phyloP scores from a whole-genome alignment of 2,329 filamentous ascomycete species.

The Fusarium anguioides region DNA sequence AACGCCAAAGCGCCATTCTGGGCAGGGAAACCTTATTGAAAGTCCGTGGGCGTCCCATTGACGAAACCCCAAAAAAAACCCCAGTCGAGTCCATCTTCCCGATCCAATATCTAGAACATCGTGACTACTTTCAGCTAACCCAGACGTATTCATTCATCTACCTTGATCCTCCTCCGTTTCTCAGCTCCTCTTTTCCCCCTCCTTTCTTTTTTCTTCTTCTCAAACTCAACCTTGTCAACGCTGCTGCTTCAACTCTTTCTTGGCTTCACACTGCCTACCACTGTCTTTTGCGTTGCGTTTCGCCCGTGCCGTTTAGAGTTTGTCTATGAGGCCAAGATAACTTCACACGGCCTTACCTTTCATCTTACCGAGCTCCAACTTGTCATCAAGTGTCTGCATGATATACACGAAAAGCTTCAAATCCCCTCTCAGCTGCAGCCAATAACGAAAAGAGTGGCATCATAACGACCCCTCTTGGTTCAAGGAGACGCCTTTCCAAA shows the following conservation, averaged over 20 bases:
- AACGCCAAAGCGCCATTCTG: conserved; percentile 42
- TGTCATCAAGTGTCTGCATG: conserved; percentile 6
- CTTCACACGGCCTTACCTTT: conserved; percentile 6
- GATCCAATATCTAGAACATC: conserved; percentile 40
- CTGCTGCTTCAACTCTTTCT: conserved; percentile 2
- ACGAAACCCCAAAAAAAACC: conserved; percentile 40
- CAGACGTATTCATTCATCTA: conserved; percentile 33
- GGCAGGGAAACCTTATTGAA: conserved; percentile 45
- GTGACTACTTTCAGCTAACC: conserved; percentile 35
- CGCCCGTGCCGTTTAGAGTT: conserved; percentile 26
- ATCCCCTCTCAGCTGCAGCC: conserved; percentile 2
- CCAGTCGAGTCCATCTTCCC: conserved; percentile 38
- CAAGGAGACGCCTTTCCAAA: conserved; percentile 23
- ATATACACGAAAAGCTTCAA: conserved; percentile 24
- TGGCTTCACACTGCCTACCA: conserved; percentile 1
- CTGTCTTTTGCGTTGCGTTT: conserved; percentile 4
- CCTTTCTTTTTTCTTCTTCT: conserved; percentile 20
- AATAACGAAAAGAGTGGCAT: conserved; percentile 5
- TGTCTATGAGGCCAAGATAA: conserved; percentile 14
- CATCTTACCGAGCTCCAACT: conserved; percentile 1
- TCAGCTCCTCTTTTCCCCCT: conserved; percentile 11
- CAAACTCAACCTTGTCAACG: conserved; percentile 4
- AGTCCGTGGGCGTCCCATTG: conserved; percentile 38
- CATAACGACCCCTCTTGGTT: conserved; percentile 16
- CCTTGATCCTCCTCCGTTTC: conserved; percentile 31